These are phyloP conservation scores for Alternaria triticina DNA, from an alignment of 2,329 filamentous ascomycete genomes.

Conservation along the genomic window DNA sequence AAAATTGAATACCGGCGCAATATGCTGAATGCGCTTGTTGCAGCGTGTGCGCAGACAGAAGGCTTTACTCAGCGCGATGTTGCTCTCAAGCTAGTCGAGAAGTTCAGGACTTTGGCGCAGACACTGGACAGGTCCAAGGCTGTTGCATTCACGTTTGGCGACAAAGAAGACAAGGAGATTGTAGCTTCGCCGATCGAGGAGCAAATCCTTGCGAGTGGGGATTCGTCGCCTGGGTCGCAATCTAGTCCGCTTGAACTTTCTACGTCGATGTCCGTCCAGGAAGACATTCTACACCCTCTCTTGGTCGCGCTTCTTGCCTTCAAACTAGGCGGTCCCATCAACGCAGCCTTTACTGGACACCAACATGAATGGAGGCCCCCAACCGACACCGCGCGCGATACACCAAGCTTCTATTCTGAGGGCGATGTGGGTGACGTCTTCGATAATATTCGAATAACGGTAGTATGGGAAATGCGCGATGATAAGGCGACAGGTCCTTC, in stretches of 20 bases:
- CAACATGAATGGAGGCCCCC: constrained; percentile 15
- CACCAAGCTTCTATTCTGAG: constrained; percentile 10
- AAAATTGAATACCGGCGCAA: not conserved
- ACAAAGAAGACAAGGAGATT: not conserved
- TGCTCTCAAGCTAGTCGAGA: not conserved
- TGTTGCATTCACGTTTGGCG: not conserved
- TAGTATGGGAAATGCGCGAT: constrained; percentile 14
- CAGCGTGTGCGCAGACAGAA: not conserved
- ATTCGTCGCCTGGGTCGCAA: not conserved
- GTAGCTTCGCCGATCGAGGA: not conserved
- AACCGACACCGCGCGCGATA: not conserved
- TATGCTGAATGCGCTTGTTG: not conserved
- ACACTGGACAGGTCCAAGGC: constrained; percentile 2
- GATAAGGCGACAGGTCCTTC: not conserved
- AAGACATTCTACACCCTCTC: constrained; percentile 11
- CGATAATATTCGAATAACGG: constrained; percentile 12
- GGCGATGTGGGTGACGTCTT: constrained; percentile 10
- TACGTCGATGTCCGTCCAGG: not conserved
- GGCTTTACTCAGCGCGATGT: not conserved
- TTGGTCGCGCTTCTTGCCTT: constrained; percentile 16
- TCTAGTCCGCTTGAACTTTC: not conserved
- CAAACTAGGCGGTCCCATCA: constrained; percentile 18
- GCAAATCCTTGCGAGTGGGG: not conserved
- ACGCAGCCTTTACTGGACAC: constrained; percentile 13
- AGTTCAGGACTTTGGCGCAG: constrained; percentile 1